Percentiles rank a stretch among this genome's conserved stretches.
Evolutionary conservation across 495 filamentous ascomycete species (phyloP).

Genomic region (Hyaloscypha bicolor): DNA sequence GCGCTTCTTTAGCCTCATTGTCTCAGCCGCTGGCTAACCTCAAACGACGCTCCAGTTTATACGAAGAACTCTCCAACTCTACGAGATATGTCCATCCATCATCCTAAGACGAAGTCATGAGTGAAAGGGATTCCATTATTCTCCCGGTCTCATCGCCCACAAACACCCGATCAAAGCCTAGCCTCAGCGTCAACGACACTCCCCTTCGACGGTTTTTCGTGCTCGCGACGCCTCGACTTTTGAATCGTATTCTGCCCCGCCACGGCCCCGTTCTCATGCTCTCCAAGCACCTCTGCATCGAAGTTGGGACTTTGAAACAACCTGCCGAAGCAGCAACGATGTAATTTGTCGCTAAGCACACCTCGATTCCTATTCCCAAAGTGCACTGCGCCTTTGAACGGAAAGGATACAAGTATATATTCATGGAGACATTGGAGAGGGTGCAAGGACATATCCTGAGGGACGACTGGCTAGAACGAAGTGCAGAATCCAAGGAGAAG

Average conservation of each 20-base stretch:
- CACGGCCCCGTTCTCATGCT: slow-evolving; percentile 5
- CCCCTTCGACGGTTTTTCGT: slow-evolving; percentile 16
- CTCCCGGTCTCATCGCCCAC: slow-evolving; percentile 12
- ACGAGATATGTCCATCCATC: no score
- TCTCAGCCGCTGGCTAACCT: no score
- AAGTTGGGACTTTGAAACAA: slow-evolving; percentile 39
- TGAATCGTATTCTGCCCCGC: slow-evolving; percentile 1
- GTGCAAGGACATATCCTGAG: slow-evolving; percentile 48
- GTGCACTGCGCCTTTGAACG: slow-evolving; percentile 50
- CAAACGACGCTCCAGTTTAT: no score
- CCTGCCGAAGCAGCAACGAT: slow-evolving; percentile 53
- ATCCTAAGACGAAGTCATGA: slow-evolving; percentile 11
- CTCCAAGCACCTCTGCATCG: slow-evolving; percentile 34
- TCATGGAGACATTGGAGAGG: slow-evolving; percentile 57
- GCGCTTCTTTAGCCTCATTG: slow-evolving; percentile 34
- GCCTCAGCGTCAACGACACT: slow-evolving; percentile 13
- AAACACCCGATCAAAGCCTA: slow-evolving; percentile 10
- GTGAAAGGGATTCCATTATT: slow-evolving; percentile 13
- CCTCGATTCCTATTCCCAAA: slow-evolving; percentile 55
- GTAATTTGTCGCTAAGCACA: slow-evolving; percentile 47
- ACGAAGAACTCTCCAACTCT: no score
- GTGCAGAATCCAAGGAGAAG: slow-evolving; percentile 43
- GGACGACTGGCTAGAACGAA: slow-evolving; percentile 32
- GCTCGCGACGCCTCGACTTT: slow-evolving; percentile 16
- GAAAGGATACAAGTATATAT: slow-evolving; percentile 46